Base-by-base conservation (phyloP, 352 stramenopile genomes). In the Pythium brachiatum region DNA sequence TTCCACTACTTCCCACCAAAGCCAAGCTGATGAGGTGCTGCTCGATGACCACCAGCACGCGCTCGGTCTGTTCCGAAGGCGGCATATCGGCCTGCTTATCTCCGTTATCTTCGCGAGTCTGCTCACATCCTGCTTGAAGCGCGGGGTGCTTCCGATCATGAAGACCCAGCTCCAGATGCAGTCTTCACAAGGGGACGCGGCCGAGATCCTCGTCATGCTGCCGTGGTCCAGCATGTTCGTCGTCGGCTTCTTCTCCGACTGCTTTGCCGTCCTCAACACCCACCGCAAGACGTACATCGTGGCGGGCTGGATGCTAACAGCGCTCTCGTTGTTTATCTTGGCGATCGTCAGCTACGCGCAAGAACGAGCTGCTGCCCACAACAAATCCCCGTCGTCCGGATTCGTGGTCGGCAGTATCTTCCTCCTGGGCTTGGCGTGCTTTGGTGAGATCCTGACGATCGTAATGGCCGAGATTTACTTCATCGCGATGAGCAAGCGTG, bases 191-290 rank as follows among this genome's bases (percentile, higher is more conserved):
- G 79, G 75, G 11, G 75, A 86, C 51, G 69, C 82, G 15, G 79
- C 79, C 8, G 74, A 88, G 41, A 54, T 76, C 3, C 78, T 81
- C 60, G 64, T 92, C 7, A 75, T 81, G 39, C 32, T 90, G 26
- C 79, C 80, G 8, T 92, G 81, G 75, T 59, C 83, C n/a, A 70
- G 91, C 36, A 94, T 91, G 60, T 86, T 97, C 36, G 48, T 95
- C 23, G 76, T 94, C 43, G 90, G 79, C 20, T 87, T 88, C 46
- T 53, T 84, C 39, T 87, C 81, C 1, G 81, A 90, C 59, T 58
- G 68, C 8, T 43, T 83, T 12, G 66, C 78, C 0, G 51, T 90
- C 34, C 53, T 84, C 15, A 74, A 72, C n/a, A 68, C 64, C 25
- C 60, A 78, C 38, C 70, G 81, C 9, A 88, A 88, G 57, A 27